Evolutionary conservation across 371 early-diverging fungal species (phyloP), one percentile per base, ranked within the genome.

Genomic region (Mortierella sp.): DNA sequence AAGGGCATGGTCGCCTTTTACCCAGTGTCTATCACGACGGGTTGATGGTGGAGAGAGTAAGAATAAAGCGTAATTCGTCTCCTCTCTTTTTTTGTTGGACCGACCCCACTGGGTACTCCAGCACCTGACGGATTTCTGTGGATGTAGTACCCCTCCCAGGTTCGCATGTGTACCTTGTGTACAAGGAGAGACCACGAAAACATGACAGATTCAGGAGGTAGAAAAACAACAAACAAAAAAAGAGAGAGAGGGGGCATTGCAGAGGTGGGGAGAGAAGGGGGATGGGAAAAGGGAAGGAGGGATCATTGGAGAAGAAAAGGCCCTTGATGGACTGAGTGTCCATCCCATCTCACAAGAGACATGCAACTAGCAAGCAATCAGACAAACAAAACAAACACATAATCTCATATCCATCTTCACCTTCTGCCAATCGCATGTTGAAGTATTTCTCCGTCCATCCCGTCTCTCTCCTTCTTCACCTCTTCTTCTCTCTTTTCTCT

Each of bases 321-420:
- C 80, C 5, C 21, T 68, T 38, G 76, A 80, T 72, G 76, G 80
- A 80, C 71, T 76, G 81, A 76, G 54, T 72, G 77, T 81, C 81
- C 81, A 76, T 76, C 77, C 74, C 51, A 72, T 71, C 4, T 16
- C n/a, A 18, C 16, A 3, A 60, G 63, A 35, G 32, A 29, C 16
- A 60, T 44, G 11, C 46, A 58, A 58, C 58, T 29, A 58, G 27
- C 29, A 58, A 56, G 29, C 58, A 58, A 58, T 27, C 14, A 29
- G 41, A 41, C 41, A 41, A 63, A 60, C 16, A 35, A 63, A 0
- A 18, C 18, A 16, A 16, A 14, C 60, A 29, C 29, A 12, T 11
- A 0, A 3, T 29, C 27, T 54, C 56, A 56, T 0, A n/a, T 27
- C 60, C 29, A 18, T 24, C 10, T 38, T 18, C 18, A 2, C 65